phyloP scores from a whole-genome alignment of 805 yeast species.

The Metschnikowia matae region DNA sequence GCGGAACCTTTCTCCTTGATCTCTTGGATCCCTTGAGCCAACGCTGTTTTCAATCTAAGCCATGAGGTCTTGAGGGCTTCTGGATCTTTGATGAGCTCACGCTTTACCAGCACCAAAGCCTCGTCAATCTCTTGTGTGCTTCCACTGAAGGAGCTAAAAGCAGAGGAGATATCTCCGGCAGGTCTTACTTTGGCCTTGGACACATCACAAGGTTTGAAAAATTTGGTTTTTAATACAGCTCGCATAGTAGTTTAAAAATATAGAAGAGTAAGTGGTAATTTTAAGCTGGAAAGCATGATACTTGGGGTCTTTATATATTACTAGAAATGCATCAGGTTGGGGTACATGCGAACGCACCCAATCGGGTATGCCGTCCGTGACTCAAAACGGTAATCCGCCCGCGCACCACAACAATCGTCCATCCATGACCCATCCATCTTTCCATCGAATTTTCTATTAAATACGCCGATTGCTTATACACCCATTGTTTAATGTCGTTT shows the following conservation, averaged over 20 bases:
- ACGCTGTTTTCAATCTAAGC: slow-evolving; percentile 6
- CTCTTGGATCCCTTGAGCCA: slow-evolving; percentile 5
- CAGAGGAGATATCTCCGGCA: slow-evolving; percentile 11
- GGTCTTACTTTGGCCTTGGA: slow-evolving; percentile 8
- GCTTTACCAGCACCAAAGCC: slow-evolving; percentile 5
- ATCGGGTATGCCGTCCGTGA: slow-evolving; percentile 1
- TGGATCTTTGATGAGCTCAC: slow-evolving; percentile 6
- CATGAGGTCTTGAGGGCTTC: slow-evolving; percentile 5
- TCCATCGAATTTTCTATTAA: background rate
- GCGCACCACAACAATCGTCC: background rate
- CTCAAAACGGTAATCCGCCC: slow-evolving; percentile 4
- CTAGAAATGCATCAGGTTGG: background rate
- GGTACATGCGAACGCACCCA: background rate
- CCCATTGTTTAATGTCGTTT: background rate
- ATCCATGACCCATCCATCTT: background rate
- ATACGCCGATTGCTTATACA: background rate
- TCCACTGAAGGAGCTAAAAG: slow-evolving; percentile 7
- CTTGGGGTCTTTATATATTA: background rate
- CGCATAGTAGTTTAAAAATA: background rate
- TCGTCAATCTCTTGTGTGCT: slow-evolving; percentile 2
- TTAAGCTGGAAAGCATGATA: background rate
- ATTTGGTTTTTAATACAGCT: background rate
- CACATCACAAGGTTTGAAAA: slow-evolving; percentile 4
- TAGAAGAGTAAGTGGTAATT: background rate
- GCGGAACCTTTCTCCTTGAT: slow-evolving; percentile 6